A percentile compares a stretch with the other conserved stretches of the same genome.
Conservation (phyloP, 2,329 filamentous ascomycete species). For the Chaetomiaceae sp. region DNA sequence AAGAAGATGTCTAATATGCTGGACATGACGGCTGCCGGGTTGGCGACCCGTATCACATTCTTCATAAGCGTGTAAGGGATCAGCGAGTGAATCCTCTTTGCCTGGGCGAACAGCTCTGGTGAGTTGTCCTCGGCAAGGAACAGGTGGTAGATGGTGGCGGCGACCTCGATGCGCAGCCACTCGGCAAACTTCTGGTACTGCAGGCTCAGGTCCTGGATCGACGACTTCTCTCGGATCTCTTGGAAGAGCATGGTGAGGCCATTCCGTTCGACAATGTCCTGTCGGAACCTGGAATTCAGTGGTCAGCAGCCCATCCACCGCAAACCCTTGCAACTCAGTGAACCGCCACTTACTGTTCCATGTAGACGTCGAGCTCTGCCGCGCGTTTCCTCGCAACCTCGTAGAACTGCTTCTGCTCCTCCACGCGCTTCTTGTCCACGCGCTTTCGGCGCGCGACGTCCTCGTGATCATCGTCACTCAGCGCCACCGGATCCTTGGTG, state of each 20-base stretch:
- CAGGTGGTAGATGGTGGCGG: slow-evolving; percentile 92
- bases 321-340: too few relatives aligned
- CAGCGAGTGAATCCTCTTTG: slow-evolving; percentile 88
- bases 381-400: slow-evolving; percentile 89
- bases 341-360: slow-evolving; percentile 69
- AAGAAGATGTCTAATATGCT: slow-evolving; percentile 91
- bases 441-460: slow-evolving; percentile 76
- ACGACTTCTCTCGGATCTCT: slow-evolving; percentile 87
- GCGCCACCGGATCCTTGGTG: slow-evolving; percentile 62
- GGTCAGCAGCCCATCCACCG: slow-evolving; percentile 17
- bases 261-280: slow-evolving; percentile 65
- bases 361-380: slow-evolving; percentile 91
- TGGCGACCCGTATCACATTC: slow-evolving; percentile 94
- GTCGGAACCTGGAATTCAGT: slow-evolving; percentile 50
- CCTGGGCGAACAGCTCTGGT: slow-evolving; percentile 89
- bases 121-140: slow-evolving; percentile 98
- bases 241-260: slow-evolving; percentile 88
- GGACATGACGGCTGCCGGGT: slow-evolving; percentile 96
- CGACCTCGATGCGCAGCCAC: slow-evolving; percentile 95
- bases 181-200: slow-evolving; percentile 98
- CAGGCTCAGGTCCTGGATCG: slow-evolving; percentile 80
- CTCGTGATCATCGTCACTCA: slow-evolving; percentile 75
- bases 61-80: slow-evolving; percentile 92
- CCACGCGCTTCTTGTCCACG: slow-evolving; percentile 81
- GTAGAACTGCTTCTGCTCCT: slow-evolving; percentile 92